Evolutionary conservation across 768 basidiomycete genomes (phyloP).

Genomic region (Butyriboletus loyo): DNA sequence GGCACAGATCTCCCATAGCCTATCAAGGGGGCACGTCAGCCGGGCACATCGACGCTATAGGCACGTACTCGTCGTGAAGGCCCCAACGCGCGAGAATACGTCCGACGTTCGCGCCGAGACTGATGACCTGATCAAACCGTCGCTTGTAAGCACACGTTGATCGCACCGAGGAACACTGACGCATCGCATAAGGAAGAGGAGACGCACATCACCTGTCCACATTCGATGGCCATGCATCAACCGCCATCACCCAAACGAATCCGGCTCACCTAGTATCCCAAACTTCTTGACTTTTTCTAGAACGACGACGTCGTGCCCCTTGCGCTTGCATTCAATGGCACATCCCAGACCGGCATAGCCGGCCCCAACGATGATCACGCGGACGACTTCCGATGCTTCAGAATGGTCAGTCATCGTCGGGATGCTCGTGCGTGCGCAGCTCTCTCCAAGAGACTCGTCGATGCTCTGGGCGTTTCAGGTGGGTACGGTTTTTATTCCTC

Average conservation of each 20-base stretch:
- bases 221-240: not conserved
- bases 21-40: not conserved
- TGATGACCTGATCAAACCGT: slow-evolving; percentile 12
- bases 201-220: slow-evolving; percentile 2
- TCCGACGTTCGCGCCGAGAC: slow-evolving; percentile 25
- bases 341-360: slow-evolving; percentile 29
- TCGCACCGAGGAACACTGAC: not conserved
- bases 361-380: slow-evolving; percentile 23
- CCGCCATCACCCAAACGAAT: no score
- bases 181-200: no score
- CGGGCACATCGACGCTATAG: not conserved
- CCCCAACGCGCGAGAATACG: slow-evolving; percentile 30
- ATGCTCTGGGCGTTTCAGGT: not conserved
- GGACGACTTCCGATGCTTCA: not conserved
- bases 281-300: slow-evolving; percentile 23
- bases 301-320: slow-evolving; percentile 27
- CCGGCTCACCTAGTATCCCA: slow-evolving; percentile 14
- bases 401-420: not conserved
- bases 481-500: not conserved
- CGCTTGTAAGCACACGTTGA: not conserved
- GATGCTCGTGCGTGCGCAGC: not conserved
- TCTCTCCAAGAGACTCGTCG: not conserved
- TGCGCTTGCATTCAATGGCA: slow-evolving; percentile 26
- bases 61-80: slow-evolving; percentile 21
- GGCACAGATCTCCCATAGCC: slow-evolving; percentile 19